A percentile compares a stretch with the other conserved stretches of the same genome.
phyloP scores from a whole-genome alignment of 2,329 filamentous ascomycete species.

The Grosmannia serpens region DNA sequence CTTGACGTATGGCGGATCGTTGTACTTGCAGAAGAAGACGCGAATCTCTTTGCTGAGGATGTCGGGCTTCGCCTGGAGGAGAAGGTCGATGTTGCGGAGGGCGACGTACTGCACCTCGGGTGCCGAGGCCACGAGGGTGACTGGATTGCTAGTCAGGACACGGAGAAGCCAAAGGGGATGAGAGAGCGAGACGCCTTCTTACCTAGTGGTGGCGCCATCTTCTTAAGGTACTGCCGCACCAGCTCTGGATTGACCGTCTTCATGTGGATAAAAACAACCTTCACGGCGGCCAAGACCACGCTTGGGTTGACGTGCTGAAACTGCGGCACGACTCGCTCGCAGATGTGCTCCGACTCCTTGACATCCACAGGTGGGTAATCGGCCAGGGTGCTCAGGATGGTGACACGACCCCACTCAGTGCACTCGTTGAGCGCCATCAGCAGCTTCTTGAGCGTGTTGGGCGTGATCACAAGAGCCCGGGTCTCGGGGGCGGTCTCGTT shows the following conservation, averaged over 20 bases:
- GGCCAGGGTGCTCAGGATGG: conserved; percentile 78
- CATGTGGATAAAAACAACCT: conserved; percentile 97
- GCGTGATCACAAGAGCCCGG: conserved; percentile 70
- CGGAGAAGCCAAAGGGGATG: not conserved
- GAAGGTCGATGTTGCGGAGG: conserved; percentile 85
- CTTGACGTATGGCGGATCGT: conserved; percentile 95
- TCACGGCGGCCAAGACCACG: conserved; percentile 93
- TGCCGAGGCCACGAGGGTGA: conserved; percentile 88
- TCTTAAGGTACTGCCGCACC: conserved; percentile 80
- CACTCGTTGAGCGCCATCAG: conserved; percentile 95
- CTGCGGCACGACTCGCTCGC: conserved; percentile 87
- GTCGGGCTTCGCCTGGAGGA: conserved; percentile 90
- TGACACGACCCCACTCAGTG: conserved; percentile 95
- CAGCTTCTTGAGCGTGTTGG: conserved; percentile 82
- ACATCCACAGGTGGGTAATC: conserved; percentile 79
- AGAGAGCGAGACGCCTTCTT: conserved; percentile 19
- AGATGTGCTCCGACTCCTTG: conserved; percentile 97
- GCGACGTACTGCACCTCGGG: conserved; percentile 98
- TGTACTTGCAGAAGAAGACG: conserved; percentile 99
- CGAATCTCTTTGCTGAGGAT: conserved; percentile 95
- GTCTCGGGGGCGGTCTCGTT: conserved; percentile 84
- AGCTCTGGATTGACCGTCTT: conserved; percentile 66
- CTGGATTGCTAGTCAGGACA: conserved; percentile 28
- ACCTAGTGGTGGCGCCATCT: conserved; percentile 96
- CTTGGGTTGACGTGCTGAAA: conserved; percentile 98